These are phyloP conservation scores for Medicago arabica DNA, from an alignment of 306 rosid genomes.

Conservation along the genomic window DNA sequence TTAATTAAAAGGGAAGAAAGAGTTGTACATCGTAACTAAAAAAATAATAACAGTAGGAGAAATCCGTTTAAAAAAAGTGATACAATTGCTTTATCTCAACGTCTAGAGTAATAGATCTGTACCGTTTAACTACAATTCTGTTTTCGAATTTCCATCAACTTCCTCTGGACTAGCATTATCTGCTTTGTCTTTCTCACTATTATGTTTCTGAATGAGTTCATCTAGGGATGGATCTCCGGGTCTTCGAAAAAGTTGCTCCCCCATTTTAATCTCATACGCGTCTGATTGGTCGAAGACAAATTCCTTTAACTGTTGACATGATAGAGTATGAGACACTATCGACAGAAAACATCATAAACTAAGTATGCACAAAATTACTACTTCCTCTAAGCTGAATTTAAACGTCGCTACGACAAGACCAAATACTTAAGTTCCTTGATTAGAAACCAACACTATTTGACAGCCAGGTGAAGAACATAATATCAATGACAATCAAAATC, in stretches of 20 bases:
- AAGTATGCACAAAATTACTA: neutral
- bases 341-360: slow-evolving; percentile 19
- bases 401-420: neutral
- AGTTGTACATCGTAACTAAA: neutral
- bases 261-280: slow-evolving; percentile 86
- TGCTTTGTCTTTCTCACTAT: slow-evolving; percentile 48
- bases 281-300: slow-evolving; percentile 76
- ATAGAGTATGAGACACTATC: slow-evolving; percentile 23
- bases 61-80: neutral
- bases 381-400: slow-evolving; percentile 17
- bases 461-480: neutral
- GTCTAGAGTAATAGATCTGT: slow-evolving; percentile 24
- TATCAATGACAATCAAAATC: neutral
- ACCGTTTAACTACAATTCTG: slow-evolving; percentile 63
- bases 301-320: slow-evolving; percentile 73
- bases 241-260: slow-evolving; percentile 76
- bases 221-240: slow-evolving; percentile 88
- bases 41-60: slow-evolving; percentile 22
- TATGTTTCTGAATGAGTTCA: slow-evolving; percentile 63
- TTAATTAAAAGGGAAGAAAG: slow-evolving; percentile 14
- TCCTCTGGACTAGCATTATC: slow-evolving; percentile 45
- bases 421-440: neutral
- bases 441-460: neutral
- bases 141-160: slow-evolving; percentile 45
- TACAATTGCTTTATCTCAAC: slow-evolving; percentile 33